Evolutionary conservation across 129 eudicot genomes (phyloP).

Genomic region (sunflower (Helianthus annuus)): HanXRQr2.0-SUNRISE NC_035440.2:22590099-22590598

Average conservation of each 20-base stretch:
- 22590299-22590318: constrained; percentile 41
- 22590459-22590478: constrained; percentile 31
- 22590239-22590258: neutral
- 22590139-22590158: constrained; percentile 35
- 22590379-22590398: constrained; percentile 13
- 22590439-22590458: constrained; percentile 34
- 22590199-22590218: constrained; percentile 8
- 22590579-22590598: neutral
- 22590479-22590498: constrained; percentile 59
- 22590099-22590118: constrained; percentile 8
- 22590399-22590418: neutral
- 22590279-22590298: constrained; percentile 43
- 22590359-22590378: constrained; percentile 14
- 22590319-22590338: constrained; percentile 27
- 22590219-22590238: no score
- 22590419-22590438: constrained; percentile 20
- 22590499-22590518: constrained; percentile 37
- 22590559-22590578: constrained; percentile 1
- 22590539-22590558: constrained; percentile 13
- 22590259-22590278: constrained; percentile 4
- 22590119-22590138: constrained; percentile 44
- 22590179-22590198: neutral
- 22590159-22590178: constrained; percentile 17
- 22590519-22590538: constrained; percentile 4
- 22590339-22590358: constrained; percentile 35